phyloP scores from a whole-genome alignment of 2,329 filamentous ascomycete species.

The Microdochium paspali region DNA sequence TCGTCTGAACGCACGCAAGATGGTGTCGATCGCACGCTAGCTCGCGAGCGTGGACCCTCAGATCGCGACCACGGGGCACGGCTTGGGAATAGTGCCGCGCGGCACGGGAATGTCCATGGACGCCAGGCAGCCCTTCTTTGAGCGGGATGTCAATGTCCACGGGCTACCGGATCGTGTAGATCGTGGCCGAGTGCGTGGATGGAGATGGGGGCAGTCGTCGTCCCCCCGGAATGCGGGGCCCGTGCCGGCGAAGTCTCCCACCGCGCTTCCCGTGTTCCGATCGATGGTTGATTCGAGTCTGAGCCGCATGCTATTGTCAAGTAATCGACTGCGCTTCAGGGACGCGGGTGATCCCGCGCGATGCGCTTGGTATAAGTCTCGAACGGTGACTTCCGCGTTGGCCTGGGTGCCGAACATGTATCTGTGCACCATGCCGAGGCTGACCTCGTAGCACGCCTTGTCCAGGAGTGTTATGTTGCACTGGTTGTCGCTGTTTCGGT shows the following conservation, averaged over 20 bases:
- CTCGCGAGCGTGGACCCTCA: constrained; percentile 14
- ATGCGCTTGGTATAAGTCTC: constrained; percentile 16
- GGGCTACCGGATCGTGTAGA: constrained; percentile 40
- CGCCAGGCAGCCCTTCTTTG: constrained; percentile 61
- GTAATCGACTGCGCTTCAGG: constrained; percentile 58
- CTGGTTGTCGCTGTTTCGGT: constrained; percentile 29
- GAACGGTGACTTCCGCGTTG: constrained; percentile 27
- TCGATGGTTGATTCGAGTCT: constrained; percentile 40
- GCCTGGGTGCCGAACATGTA: constrained; percentile 31
- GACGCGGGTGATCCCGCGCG: constrained; percentile 39
- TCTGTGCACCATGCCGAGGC: constrained; percentile 20
- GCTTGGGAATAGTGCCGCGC: constrained; percentile 21
- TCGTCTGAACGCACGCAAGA: constrained; percentile 65
- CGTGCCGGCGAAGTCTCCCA: constrained; percentile 40
- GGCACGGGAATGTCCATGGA: constrained; percentile 13
- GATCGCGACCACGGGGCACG: constrained; percentile 11
- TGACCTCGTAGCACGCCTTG: constrained; percentile 22
- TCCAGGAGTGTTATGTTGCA: constrained; percentile 25
- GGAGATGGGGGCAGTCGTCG: constrained; percentile 19
- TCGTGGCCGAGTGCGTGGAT: constrained; percentile 21
- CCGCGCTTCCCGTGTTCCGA: constrained; percentile 56
- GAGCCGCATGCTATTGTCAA: constrained; percentile 50
- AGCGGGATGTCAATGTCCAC: constrained; percentile 66
- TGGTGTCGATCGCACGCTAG: constrained; percentile 43
- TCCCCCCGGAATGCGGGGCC: constrained; percentile 39